Evolutionary conservation across 2,329 filamentous ascomycete species (phyloP), one percentile per base, ranked within the genome.

Genomic region (Endoconidiophora polonica): DNA sequence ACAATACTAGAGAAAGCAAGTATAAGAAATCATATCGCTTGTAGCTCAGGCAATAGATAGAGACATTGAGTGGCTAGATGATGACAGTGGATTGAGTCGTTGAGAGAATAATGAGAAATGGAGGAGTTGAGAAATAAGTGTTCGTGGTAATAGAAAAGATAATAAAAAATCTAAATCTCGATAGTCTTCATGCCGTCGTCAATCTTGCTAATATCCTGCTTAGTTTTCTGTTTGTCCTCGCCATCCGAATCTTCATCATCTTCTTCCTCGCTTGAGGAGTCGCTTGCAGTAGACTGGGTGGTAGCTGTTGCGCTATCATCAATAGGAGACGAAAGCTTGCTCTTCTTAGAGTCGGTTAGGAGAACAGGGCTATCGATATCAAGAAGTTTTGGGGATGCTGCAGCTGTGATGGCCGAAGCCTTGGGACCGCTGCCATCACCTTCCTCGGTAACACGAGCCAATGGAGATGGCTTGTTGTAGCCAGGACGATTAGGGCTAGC

Each of bases 371-470:
- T 73, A 41, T 76, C 72, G 2, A 76, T 69, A 58, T 77, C 73
- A 38, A 78, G 71, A 14, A 78, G 66, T 55, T 72, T 73, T 48
- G 65, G 63, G 16, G 69, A 65, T 54, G 70, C 66, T 45, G 68
- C 64, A 5, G 61, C 55, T 41, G 62, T 60, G 33, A 57, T 60
- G 52, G 55, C 65, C 57, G 61, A 66, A 63, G 57, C 52, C 45
- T 68, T 65, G 3, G 66, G 45, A 38, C 29, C 36, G 37, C 20
- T 39, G 7, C 33, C 18, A 22, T 49, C 50, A 37, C 44, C 59
- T 62, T 90, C 85, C 64, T 90, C 85, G 1, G 81, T 76, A 12
- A 90, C 84, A 55, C 81, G 72, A 46, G 82, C 81, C 52, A 90
- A 67, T 14, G 83, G 83, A 57, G 80, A 85, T 12, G 79, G 73